phyloP scores from a whole-genome alignment of 805 yeast species.

The Nakazawaea peltata region DNA sequence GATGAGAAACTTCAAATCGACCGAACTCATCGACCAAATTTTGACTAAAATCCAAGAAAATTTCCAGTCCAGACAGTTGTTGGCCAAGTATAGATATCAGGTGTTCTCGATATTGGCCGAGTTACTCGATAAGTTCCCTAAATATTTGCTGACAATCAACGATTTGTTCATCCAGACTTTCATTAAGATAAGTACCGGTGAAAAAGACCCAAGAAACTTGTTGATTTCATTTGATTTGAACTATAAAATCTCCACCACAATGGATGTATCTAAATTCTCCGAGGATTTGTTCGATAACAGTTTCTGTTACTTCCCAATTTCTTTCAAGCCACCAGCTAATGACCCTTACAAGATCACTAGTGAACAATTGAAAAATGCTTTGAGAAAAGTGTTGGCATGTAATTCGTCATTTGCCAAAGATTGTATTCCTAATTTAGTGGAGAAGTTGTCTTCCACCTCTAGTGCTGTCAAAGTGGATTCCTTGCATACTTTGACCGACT shows the following conservation, averaged over 20 bases:
- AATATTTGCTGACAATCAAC: conserved; percentile 18
- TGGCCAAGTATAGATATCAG: conserved; percentile 55
- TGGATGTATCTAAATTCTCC: conserved; percentile 32
- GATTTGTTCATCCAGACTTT: conserved; percentile 48
- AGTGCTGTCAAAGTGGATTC: conserved; percentile 70
- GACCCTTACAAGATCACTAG: conserved; percentile 82
- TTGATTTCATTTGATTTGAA: conserved; percentile 60
- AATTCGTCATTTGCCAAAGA: conserved; percentile 60
- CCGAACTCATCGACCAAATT: conserved; percentile 25
- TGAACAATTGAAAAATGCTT: conserved; percentile 52
- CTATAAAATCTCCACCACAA: conserved; percentile 30
- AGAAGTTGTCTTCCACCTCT: conserved; percentile 72
- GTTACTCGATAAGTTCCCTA: conserved; percentile 23
- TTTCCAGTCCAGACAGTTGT: conserved; percentile 48
- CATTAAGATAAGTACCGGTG: conserved; percentile 69
- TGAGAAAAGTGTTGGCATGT: conserved; percentile 58
- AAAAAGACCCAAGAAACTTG: conserved; percentile 90
- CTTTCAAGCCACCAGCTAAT: conserved; percentile 86
- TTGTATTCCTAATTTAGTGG: conserved; percentile 67
- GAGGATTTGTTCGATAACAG: conserved; percentile 79
- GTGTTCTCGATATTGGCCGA: conserved; percentile 44
- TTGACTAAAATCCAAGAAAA: conserved; percentile 25
- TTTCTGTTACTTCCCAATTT: conserved; percentile 94
- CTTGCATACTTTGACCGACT: conserved; percentile 47
- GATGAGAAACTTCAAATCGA: conserved; percentile 40